Conservation (phyloP, 1,284 basidiomycete species). For the Xerocomus minutiporus region DNA sequence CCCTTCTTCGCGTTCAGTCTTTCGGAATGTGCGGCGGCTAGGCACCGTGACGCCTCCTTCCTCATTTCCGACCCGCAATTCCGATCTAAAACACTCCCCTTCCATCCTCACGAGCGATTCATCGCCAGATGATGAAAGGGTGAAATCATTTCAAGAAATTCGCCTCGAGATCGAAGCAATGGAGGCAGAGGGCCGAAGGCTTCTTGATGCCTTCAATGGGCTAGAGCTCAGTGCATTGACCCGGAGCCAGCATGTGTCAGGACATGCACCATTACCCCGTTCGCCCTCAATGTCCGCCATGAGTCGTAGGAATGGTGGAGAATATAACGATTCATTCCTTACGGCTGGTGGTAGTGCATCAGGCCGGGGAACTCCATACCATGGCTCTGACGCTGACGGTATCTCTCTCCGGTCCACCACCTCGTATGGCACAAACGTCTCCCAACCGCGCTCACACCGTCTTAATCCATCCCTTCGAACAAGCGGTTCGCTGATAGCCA, state of each 20-base stretch:
- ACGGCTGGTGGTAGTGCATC: conserved; percentile 24
- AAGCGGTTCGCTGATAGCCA: conserved; percentile 11
- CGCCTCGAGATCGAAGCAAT: conserved; percentile 59
- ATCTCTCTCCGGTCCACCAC: conserved; percentile 30
- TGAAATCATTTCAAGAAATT: conserved; percentile 57
- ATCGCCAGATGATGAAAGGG: conserved; percentile 47
- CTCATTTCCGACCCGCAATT: conserved; percentile 24
- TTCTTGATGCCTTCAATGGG: conserved; percentile 73
- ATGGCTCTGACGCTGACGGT: conserved; percentile 28
- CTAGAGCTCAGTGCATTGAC: conserved; percentile 65
- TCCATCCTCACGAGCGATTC: conserved; percentile 35
- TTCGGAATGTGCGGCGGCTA: conserved; percentile 25
- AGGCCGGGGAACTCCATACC: conserved; percentile 30
- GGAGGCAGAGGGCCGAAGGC: conserved; percentile 60
- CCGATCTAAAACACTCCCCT: conserved; percentile 29
- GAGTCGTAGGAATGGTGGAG: conserved; percentile 26
- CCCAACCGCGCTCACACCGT: conserved; percentile 32
- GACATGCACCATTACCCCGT: conserved; percentile 21
- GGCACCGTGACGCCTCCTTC: conserved; percentile 28
- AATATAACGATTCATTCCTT: conserved; percentile 26
- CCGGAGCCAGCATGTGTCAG: conserved; percentile 42
- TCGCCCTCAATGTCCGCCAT: conserved; percentile 31
- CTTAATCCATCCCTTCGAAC: conserved; percentile 27
- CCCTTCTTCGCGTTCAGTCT: conserved; percentile 21
- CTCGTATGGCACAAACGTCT: conserved; percentile 32